Percentiles rank a stretch among this genome's conserved stretches.
Evolutionary conservation across 768 basidiomycete genomes (phyloP).

Genomic region (Rhizopogon rudus): DNA sequence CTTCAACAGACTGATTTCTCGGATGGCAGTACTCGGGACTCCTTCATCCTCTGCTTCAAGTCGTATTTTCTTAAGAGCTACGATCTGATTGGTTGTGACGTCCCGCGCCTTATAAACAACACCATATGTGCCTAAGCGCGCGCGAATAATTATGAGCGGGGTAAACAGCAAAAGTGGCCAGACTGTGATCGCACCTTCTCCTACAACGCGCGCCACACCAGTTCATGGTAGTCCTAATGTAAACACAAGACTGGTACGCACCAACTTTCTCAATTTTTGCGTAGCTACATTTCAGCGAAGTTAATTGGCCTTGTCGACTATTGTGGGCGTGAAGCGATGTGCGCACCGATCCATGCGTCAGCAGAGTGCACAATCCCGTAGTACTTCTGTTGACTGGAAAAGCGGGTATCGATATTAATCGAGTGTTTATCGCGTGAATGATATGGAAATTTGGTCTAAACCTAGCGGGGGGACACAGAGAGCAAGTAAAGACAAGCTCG

Average conservation of each 20-base stretch:
- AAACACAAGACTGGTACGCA: slow-evolving; percentile 42
- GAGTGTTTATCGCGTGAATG: neutral
- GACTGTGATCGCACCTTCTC: slow-evolving; percentile 33
- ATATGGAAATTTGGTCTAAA: neutral
- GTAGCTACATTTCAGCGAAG: slow-evolving; percentile 54
- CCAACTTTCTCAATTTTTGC: slow-evolving; percentile 98
- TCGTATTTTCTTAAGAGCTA: slow-evolving; percentile 98
- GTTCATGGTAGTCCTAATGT: slow-evolving; percentile 8
- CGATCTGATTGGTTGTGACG: slow-evolving; percentile 69
- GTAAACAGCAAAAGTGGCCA: slow-evolving; percentile 2
- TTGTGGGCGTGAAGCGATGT: slow-evolving; percentile 1
- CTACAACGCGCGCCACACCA: slow-evolving; percentile 23
- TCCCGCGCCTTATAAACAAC: slow-evolving; percentile 98
- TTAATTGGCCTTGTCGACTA: slow-evolving; percentile 13
- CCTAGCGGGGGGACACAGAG: neutral
- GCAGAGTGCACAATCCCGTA: neutral
- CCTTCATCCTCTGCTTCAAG: slow-evolving; percentile 99
- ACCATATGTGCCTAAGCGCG: slow-evolving; percentile 82
- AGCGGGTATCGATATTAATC: slow-evolving; percentile 2
- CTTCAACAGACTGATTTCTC: slow-evolving; percentile 96
- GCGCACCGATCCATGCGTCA: slow-evolving; percentile 31
- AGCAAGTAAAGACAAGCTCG: slow-evolving; percentile 6
- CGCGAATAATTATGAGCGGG: neutral
- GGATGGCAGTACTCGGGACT: slow-evolving; percentile 95
- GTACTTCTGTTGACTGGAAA: neutral